phyloP scores from a whole-genome alignment of 139 green algal genomes.

The Parachlorella kessleri region DNA sequence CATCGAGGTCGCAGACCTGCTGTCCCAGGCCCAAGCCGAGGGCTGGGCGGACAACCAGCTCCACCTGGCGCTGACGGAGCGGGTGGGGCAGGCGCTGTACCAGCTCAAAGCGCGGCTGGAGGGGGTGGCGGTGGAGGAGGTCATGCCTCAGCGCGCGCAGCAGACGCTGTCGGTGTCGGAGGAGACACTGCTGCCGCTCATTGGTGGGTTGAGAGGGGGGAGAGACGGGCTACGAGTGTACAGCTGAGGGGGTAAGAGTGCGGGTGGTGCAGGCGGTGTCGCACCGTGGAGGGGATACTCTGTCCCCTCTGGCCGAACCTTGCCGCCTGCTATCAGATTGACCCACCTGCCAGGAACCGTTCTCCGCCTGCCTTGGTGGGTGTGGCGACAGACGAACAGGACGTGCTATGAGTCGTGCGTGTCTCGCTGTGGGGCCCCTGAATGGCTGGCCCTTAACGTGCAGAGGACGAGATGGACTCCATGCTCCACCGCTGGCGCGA shows the following conservation, averaged over 20 bases:
- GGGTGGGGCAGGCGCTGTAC: constrained; percentile 34
- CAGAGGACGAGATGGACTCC: constrained; percentile 38
- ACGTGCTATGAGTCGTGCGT: background rate
- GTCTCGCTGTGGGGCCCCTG: background rate
- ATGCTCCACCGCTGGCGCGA: constrained; percentile 18
- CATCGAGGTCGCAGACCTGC: constrained; percentile 55
- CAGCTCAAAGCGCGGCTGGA: constrained; percentile 46
- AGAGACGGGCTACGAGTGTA: background rate
- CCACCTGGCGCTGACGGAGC: constrained; percentile 52
- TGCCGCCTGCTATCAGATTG: background rate
- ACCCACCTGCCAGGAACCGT: background rate
- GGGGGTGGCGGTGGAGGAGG: constrained; percentile 28
- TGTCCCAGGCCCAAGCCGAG: constrained; percentile 31
- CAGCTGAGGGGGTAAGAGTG: too few species aligned
- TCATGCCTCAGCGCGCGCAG: background rate
- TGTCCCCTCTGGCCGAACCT: background rate
- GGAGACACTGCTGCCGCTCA: constrained; percentile 35
- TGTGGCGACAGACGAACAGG: background rate
- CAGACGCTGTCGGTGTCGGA: constrained; percentile 6
- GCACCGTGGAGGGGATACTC: background rate
- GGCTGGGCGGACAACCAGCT: constrained; percentile 57
- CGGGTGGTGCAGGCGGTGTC: too few species aligned
- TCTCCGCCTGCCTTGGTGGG: background rate
- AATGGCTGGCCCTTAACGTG: background rate
- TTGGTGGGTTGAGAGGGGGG: background rate